Base-by-base conservation (phyloP, 345 rosid genomes). In the Raphanus raphanistrum region DNA sequence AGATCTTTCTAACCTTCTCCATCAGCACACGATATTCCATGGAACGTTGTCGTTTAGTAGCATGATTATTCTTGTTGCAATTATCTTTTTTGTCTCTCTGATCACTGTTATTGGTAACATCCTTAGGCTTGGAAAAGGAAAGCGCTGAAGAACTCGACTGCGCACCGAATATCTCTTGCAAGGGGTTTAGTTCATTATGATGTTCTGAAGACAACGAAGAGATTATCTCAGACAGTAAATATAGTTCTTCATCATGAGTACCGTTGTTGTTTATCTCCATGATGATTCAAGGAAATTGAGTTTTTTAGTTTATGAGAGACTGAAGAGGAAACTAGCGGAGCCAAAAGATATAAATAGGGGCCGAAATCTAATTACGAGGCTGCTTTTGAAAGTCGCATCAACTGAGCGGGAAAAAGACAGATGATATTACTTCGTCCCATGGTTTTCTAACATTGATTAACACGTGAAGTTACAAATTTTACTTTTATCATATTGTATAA, bases 111-210 rank as follows among this genome's bases (percentile, higher is more conserved):
- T 35, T 13, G 48, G 35, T 63, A 36, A 36, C 65, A 6, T 77
- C 76, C 9, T 55, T 21, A 41, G 71, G 67, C 61, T 70, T 45
- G 25, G 66, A 31, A 16, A 9, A 16, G 62, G 8, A 16, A 33
- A 4, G 15, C 27, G 12, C 21, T 54, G 63, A 50, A 2, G 81
- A 28, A 17, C 45, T 71, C 13, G 73, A 59, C 15, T 16, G 59
- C 12, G 36, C 38, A 38, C 72, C 48, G 52, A 78, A 66, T 32
- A 66, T 78, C 52, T 78, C 73, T 66, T 72, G 73, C 68, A 78
- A 66, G 59, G 81, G 77, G 68, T 60, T 72, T 59, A 59, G 0
- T 33, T 78, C 73, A 45, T 15, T 17, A 45, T 7, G 36, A 45
- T 66, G 68, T 32, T 72, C 55, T 15, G 45, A 17, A 58, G 43